A percentile compares a stretch with the other conserved stretches of the same genome.
Evolutionary conservation across 2,329 filamentous ascomycete species (phyloP).

Genomic region (Endoconidiophora polonica): DNA sequence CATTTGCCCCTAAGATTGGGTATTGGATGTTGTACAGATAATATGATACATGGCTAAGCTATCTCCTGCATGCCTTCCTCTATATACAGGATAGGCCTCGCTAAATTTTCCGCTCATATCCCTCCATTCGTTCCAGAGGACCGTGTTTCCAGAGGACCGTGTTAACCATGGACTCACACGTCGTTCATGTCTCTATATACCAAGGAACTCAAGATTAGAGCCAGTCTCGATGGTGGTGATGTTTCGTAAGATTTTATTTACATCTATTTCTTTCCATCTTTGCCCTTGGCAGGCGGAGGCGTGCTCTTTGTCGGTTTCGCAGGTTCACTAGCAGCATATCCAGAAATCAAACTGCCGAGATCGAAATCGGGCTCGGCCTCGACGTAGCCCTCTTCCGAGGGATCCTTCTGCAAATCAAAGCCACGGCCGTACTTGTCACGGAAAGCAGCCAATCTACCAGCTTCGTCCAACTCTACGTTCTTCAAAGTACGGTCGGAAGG

Average conservation of each 20-base stretch:
- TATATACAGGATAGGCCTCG: too few species aligned
- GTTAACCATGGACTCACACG: too few species aligned
- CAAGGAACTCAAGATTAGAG: too few species aligned
- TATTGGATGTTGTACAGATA: slow-evolving; percentile 2
- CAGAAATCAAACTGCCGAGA: slow-evolving; percentile 35
- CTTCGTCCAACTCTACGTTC: slow-evolving; percentile 90
- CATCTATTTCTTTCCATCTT: slow-evolving; percentile 29
- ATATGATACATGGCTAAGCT: slow-evolving; percentile 7
- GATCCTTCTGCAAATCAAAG: slow-evolving; percentile 47
- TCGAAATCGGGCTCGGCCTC: slow-evolving; percentile 16
- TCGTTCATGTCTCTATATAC: too few species aligned
- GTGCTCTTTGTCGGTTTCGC: slow-evolving; percentile 18
- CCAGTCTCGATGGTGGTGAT: too few species aligned
- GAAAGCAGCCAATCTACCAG: slow-evolving; percentile 75
- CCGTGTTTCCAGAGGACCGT: too few species aligned
- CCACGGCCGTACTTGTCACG: slow-evolving; percentile 65
- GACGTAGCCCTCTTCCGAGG: slow-evolving; percentile 19
- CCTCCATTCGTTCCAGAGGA: too few species aligned
- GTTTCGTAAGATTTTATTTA: too few species aligned
- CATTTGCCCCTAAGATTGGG: too few species aligned
- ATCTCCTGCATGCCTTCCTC: too few species aligned
- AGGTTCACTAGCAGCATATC: slow-evolving; percentile 24
- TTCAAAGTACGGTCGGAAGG: slow-evolving; percentile 62
- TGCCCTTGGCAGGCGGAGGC: slow-evolving; percentile 16
- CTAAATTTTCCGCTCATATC: too few species aligned